Conservation (phyloP, 441 rosid species). For the Manihot esculenta region DNA sequence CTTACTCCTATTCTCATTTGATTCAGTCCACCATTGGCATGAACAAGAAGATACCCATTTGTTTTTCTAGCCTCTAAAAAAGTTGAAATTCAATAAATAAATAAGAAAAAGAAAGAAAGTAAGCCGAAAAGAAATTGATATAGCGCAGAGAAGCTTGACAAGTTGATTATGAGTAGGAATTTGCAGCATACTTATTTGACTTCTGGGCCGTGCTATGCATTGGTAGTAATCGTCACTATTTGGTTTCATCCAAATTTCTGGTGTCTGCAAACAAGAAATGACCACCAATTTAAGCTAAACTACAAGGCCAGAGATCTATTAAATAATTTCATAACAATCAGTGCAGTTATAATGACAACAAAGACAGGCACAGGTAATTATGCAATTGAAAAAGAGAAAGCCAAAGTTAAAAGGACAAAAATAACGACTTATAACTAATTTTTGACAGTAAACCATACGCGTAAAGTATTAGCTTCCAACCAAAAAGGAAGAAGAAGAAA, state of each 20-base stretch:
- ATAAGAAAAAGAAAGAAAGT: neutral
- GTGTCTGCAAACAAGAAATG: slow-evolving; percentile 41
- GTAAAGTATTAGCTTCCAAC: neutral
- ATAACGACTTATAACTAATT: neutral
- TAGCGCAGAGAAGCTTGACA: neutral
- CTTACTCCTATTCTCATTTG: slow-evolving; percentile 98
- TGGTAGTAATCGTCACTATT: slow-evolving; percentile 53
- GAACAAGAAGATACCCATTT: slow-evolving; percentile 82
- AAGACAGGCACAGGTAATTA: neutral
- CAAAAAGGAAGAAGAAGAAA: no score
- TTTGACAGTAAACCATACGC: neutral
- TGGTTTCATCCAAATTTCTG: slow-evolving; percentile 93
- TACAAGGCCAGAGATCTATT: neutral
- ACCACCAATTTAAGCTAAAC: neutral
- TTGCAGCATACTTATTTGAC: slow-evolving; percentile 44
- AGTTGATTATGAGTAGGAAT: neutral
- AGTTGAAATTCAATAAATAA: neutral
- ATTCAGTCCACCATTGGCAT: slow-evolving; percentile 96
- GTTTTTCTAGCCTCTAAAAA: slow-evolving; percentile 45
- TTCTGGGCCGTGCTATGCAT: slow-evolving; percentile 65
- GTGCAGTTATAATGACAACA: neutral
- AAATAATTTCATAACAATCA: neutral
- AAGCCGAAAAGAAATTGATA: neutral
- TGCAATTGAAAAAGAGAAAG: neutral
- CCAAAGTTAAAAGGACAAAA: neutral